Evolutionary conservation across 352 stramenopile genomes (phyloP), one percentile per base, ranked within the genome.

Genomic region (Thalassiosira exigua): DNA sequence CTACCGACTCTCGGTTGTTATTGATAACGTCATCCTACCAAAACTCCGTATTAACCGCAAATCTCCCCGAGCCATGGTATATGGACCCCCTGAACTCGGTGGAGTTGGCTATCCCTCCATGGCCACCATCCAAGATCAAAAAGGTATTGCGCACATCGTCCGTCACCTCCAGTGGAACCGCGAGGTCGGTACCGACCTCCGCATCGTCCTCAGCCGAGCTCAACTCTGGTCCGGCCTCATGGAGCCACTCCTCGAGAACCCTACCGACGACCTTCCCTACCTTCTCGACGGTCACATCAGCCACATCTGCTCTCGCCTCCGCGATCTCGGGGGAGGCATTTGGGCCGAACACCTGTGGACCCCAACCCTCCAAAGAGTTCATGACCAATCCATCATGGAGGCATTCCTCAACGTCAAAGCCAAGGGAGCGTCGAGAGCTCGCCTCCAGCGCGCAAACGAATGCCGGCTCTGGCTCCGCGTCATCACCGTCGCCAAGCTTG

Each of bases 261-360:
- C 29, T 7, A 29, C 14, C 14, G 11, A 22, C 5, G 11, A 56
- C 2, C 9, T 69, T n/a, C 4, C 30, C 3, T 60, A 53, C 19
- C 3, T 76, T 1, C 14, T 39, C 3, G 4, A 51, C n/a, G 56
- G 67, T 27, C 68, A 44, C 39, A 22, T 76, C 7, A n/a, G 24
- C 4, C 42, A 58, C 12, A 19, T 52, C 2, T 7, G 56, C 11
- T 1, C 7, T 3, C 21, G 67, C 3, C 19, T 69, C 1, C 0
- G 0, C 2, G 9, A 52, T 12, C 46, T 76, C 7, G 19, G 27
- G 5, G 66, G 4, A 0, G n/a, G 19, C 17, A 4, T 75, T 19
- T 75, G 66, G 66, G 51, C 67, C 14, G 66, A 75, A 48, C 4
- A 52, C 29, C 14, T 39, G 39, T 75, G 66, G 66, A 36, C 24